Base-by-base conservation (phyloP, 2,329 filamentous ascomycete species). In the Bimuria novae-zelandiae region DNA sequence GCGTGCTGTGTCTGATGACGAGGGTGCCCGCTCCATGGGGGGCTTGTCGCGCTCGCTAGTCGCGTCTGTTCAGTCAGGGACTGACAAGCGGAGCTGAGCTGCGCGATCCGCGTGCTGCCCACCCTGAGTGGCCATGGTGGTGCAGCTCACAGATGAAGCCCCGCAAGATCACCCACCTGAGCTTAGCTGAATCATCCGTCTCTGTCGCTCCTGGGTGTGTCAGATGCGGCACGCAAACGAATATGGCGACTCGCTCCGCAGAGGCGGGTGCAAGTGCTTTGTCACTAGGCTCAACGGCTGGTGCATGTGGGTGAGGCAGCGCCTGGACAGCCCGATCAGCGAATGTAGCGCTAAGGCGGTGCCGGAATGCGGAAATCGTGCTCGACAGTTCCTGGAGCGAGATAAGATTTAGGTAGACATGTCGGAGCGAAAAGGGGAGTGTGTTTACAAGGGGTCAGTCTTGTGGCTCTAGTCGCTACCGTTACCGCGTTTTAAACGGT, bases 61-160 rank as follows among this genome's bases (percentile, higher is more conserved):
- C 35, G 37, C 36, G 19, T 12, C 25, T 29, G 10, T 17, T 35
- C 11, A 32, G 49, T 35, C 11, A 32, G 49, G 40, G 50, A 46
- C 43, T 39, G 35, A 48, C 23, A 19, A 19, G 55, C 53, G 47
- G 53, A 52, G n/a, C n/a, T n/a, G 57, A 61, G 61, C 55, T 63
- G 60, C 58, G 50, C 48, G 50, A 57, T 59, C 55, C 41, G 63
- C 59, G 23, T 19, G 17, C 25, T 27, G 25, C 40, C 43, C 40
- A 46, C 41, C 56, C 57, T 60, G 55, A 57, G 36, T 60, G 57
- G 60, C 35, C 49, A 16, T 29, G 42, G 49, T 25, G 33, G 49
- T 56, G 30, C 54, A 54, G 54, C 40, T 52, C 57, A 55, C 40
- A 51, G 55, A 64, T 60, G 56, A 65, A 48, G 56, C 57, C 59